phyloP scores from a whole-genome alignment of 148 eudicot genomes.

The Nyssa sinensis region DNA sequence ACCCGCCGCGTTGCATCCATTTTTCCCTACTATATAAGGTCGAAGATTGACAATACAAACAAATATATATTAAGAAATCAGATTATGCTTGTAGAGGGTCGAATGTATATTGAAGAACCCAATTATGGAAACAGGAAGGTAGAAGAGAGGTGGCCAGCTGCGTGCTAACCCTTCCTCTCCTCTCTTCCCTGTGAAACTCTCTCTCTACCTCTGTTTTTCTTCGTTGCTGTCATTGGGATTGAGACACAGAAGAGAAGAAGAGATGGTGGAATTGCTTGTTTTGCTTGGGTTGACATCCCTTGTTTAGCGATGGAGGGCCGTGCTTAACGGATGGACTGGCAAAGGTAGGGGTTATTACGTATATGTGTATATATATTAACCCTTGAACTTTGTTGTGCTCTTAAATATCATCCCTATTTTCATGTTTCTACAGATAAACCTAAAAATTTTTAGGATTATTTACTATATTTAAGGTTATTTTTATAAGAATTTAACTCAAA shows the following conservation, averaged over 20 bases:
- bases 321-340: slow-evolving; percentile 19
- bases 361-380: background rate
- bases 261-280: background rate
- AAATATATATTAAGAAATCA: background rate
- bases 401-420: too few species aligned
- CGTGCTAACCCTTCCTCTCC: slow-evolving; percentile 18
- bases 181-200: background rate
- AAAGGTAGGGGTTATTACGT: background rate
- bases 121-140: background rate
- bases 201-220: background rate
- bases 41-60: background rate
- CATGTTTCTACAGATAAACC: too few species aligned
- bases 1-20: slow-evolving; percentile 56
- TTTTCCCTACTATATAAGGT: background rate
- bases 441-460: too few species aligned
- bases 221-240: background rate
- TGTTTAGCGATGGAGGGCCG: slow-evolving; percentile 33
- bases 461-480: too few species aligned
- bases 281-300: slow-evolving; percentile 8
- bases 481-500: too few species aligned
- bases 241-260: background rate
- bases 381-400: too few species aligned
- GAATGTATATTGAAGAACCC: background rate
- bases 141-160: slow-evolving; percentile 6
- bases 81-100: background rate